Evolutionary conservation across 164 flowering plant species (phyloP), one percentile per base, ranked within the genome.

Genomic region (Echeveria elegans): DNA sequence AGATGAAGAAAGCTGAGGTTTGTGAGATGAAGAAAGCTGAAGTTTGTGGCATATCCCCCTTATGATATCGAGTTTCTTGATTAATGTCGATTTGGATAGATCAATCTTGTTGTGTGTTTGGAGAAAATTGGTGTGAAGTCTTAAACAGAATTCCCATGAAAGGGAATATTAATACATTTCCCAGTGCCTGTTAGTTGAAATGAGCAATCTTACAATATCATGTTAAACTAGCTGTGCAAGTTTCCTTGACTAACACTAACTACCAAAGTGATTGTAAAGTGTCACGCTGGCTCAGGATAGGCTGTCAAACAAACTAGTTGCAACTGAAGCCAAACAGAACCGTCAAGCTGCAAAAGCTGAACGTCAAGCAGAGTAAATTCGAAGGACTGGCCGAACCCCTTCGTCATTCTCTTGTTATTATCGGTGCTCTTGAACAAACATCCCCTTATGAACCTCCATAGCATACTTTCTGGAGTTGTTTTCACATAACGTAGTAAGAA

Each of bases 1-100:
- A 89, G 70, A 86, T 87, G 96, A 82, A 84, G 77, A 89, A 79
- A 78, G 77, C 77, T 60, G 97, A 89, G 97, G 97, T 88, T 47
- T 3, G 21, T 47, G 18, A 1, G 1, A 41, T 14, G 96, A 82
- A 84, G 77, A 89, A 79, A 78, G 77, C 77, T 60, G 97, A 89
- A 96, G 97, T 88, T 47, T 3, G 21, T 12, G 24, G 21, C 30
- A 12, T 23, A 69, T n/a, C n/a, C 4, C 61, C 2, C 16, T 38
- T 61, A 69, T 18, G 31, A 47, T 62, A 43, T 61, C 7, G 7
- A 10, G 15, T 29, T 7, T 38, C 28, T 7, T 18, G 45, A 52
- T 64, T 0, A 31, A 23, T 52, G 37, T 19, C 16, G 32, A 24
- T 16, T 28, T 53, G 62, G 62, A 45, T 45, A 34, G 3, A 34